Evolutionary conservation across 768 basidiomycete genomes (phyloP).

Genomic region (Sistotremastrum niveocremeum): DNA sequence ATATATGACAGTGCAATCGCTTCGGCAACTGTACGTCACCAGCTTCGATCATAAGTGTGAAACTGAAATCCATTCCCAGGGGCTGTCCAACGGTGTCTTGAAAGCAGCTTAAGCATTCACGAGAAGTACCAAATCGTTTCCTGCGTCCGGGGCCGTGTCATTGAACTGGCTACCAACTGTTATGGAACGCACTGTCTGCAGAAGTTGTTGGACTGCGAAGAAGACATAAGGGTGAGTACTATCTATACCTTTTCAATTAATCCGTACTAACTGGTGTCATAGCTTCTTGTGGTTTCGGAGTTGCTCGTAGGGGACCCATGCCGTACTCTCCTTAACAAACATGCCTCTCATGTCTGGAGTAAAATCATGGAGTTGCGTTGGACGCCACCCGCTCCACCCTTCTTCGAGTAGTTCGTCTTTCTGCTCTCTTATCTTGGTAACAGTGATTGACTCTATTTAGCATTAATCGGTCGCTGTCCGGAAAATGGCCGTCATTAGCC

Average conservation of each 20-base stretch:
- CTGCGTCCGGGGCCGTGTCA: slow-evolving; percentile 70
- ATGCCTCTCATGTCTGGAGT: slow-evolving; percentile 87
- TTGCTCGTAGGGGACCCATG: slow-evolving; percentile 75
- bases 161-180: slow-evolving; percentile 79
- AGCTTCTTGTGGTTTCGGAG: slow-evolving; percentile 68
- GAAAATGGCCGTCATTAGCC: slow-evolving; percentile 80
- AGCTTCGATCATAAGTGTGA: neutral
- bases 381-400: slow-evolving; percentile 78
- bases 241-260: neutral
- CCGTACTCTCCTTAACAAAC: slow-evolving; percentile 78
- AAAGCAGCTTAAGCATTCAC: slow-evolving; percentile 60
- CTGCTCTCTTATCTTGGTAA: neutral
- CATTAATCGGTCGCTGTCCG: slow-evolving; percentile 77
- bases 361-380: slow-evolving; percentile 91
- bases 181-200: slow-evolving; percentile 85
- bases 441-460: slow-evolving; percentile 23
- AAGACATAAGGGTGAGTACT: slow-evolving; percentile 48
- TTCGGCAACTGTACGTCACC: neutral
- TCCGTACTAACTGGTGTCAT: neutral
- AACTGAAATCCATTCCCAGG: slow-evolving; percentile 21
- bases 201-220: slow-evolving; percentile 83
- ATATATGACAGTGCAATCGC: neutral
- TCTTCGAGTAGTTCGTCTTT: slow-evolving; percentile 63
- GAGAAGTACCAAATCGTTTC: slow-evolving; percentile 69
- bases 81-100: slow-evolving; percentile 80